Evolutionary conservation across 2,329 filamentous ascomycete species (phyloP), one percentile per base, ranked within the genome.

Genomic region (Colletotrichum graminicola): DNA sequence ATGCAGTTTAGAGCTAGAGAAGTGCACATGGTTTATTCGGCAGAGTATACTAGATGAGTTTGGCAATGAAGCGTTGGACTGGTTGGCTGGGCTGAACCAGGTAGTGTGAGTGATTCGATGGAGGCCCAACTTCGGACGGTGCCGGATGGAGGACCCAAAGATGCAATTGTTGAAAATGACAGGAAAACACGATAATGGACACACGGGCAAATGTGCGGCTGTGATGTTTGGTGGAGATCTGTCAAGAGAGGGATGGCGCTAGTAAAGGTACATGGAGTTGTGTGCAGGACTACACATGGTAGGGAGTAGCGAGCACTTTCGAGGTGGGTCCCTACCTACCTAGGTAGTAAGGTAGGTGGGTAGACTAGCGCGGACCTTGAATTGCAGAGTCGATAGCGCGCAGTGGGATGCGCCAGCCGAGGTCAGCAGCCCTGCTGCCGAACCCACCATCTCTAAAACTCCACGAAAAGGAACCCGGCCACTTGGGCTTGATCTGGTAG

Each of bases 401-500:
- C 59, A 51, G 45, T 36, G 39, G 26, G 16, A 43, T 41, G 26
- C 57, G 45, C 21, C 29, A 47, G 41, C 41, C 57, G 57, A 47
- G 18, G 57, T 5, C n/a, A n/a, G n/a, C 11, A 47, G 41, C 26
- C 47, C 16, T 43, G 32, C 45, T 36, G 12, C 32, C 26, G 29
- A 69, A 49, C 47, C 67, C 67, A 60, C 61, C 66, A 70, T 66
- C 41, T 66, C 66, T 70, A 66, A 54, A 70, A 60, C 62, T 59
- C 62, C 67, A 66, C 45, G 61, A 45, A 69, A 52, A n/a, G n/a
- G n/a, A n/a, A n/a, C n/a, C n/a, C n/a, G n/a, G n/a, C n/a, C n/a
- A 26, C 14, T 45, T 65, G 52, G 61, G 54, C 60, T 56, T 56
- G 54, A 39, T 18, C 52, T n/a, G 34, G 45, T 34, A 34, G 49